Percentiles rank a stretch among this genome's conserved stretches.
phyloP scores from a whole-genome alignment of 495 filamentous ascomycete genomes.

The Annulohypoxylon nitens region DNA sequence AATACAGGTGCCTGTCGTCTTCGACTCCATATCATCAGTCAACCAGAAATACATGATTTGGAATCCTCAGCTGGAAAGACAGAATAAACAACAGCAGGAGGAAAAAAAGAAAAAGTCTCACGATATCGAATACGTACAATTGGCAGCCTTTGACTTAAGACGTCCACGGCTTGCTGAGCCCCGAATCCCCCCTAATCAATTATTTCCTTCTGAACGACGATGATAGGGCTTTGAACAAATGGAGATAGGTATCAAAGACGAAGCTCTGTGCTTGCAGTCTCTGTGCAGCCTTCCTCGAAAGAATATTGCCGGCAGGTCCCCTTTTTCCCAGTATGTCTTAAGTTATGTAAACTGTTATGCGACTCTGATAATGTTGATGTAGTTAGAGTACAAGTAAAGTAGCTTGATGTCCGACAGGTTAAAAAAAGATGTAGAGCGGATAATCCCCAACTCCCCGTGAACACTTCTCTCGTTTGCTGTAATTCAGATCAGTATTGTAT shows the following conservation, averaged over 20 bases:
- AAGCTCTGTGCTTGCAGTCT: constrained; percentile 66
- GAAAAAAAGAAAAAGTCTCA: constrained; percentile 50
- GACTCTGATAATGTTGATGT: constrained; percentile 30
- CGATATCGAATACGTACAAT: constrained; percentile 64
- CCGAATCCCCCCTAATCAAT: constrained; percentile 31
- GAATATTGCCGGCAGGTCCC: constrained; percentile 31
- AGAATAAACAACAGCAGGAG: constrained; percentile 48
- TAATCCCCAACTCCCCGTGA: constrained; percentile 28
- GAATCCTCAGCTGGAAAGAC: constrained; percentile 39
- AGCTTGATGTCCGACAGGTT: constrained; percentile 31
- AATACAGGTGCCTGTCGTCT: constrained; percentile 53
- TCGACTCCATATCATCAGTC: constrained; percentile 52
- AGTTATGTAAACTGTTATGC: constrained; percentile 19
- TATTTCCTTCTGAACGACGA: constrained; percentile 27
- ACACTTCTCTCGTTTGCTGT: constrained; percentile 20
- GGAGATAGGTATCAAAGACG: constrained; percentile 59
- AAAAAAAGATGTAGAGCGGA: constrained; percentile 36
- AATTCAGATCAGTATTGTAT: constrained; percentile 15
- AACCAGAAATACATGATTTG: constrained; percentile 48
- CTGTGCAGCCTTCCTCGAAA: constrained; percentile 40
- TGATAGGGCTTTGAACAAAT: constrained; percentile 43
- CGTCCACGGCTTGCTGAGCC: constrained; percentile 20
- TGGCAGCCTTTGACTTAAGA: constrained; percentile 46
- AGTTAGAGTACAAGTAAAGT: constrained; percentile 39
- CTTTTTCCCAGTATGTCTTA: constrained; percentile 26